A percentile compares a stretch with the other conserved stretches of the same genome.
These are phyloP conservation scores for Entonaema liquescens DNA, from an alignment of 495 filamentous ascomycete genomes.

Conservation along the genomic window DNA sequence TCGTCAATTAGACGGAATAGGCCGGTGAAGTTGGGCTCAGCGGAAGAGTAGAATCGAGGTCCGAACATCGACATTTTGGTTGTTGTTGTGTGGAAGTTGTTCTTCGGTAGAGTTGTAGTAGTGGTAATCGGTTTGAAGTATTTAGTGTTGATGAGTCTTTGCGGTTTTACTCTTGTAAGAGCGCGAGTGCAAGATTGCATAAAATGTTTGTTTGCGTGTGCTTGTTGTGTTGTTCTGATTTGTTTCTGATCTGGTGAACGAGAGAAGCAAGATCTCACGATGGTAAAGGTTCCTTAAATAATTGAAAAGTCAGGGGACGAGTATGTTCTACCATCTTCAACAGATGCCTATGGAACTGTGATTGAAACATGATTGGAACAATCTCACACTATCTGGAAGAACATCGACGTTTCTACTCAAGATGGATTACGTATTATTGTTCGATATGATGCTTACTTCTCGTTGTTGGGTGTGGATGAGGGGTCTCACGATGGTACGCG, in stretches of 20 bases:
- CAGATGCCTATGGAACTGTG: slow-evolving; percentile 17
- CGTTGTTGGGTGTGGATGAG: slow-evolving; percentile 15
- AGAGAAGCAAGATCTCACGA: slow-evolving; percentile 24
- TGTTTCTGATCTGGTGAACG: slow-evolving; percentile 42
- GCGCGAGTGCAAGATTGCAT: slow-evolving; percentile 27
- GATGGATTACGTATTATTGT: slow-evolving; percentile 8
- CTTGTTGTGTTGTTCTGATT: slow-evolving; percentile 32
- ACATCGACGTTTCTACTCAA: slow-evolving; percentile 29
- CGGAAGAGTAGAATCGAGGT: slow-evolving; percentile 57
- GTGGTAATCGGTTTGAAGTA: slow-evolving; percentile 17
- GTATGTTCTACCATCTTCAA: slow-evolving; percentile 39
- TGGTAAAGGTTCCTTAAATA: slow-evolving; percentile 41
- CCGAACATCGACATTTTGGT: slow-evolving; percentile 74
- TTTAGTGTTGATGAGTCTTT: slow-evolving; percentile 24
- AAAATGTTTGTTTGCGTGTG: slow-evolving; percentile 11
- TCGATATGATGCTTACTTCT: slow-evolving; percentile 11
- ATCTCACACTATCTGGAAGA: slow-evolving; percentile 32
- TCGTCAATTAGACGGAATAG: slow-evolving; percentile 83
- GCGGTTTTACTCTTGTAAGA: slow-evolving; percentile 25
- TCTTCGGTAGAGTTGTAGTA: slow-evolving; percentile 16
- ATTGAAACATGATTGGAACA: slow-evolving; percentile 32
- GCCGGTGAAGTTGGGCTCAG: slow-evolving; percentile 63
- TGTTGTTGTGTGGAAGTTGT: slow-evolving; percentile 32
- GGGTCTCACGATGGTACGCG: slow-evolving; percentile 34
- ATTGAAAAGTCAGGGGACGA: slow-evolving; percentile 4